Base-by-base conservation (phyloP, 345 rosid species). In the Turritis glabra region DNA sequence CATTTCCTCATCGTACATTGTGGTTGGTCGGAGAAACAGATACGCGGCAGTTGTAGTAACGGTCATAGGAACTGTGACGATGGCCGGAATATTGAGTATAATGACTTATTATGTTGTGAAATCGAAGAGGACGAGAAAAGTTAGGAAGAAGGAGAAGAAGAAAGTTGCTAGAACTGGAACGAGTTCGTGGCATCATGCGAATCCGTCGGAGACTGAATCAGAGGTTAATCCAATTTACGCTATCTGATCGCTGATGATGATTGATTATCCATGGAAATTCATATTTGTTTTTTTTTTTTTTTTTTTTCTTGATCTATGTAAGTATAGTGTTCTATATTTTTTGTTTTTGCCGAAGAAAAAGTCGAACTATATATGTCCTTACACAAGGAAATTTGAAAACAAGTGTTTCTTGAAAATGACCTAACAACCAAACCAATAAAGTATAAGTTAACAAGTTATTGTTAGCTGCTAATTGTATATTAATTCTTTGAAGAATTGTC, bases 41-140 rank as follows among this genome's bases (percentile, higher is more conserved):
- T 92, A 96, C 86, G 96, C 97, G 15, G 99, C 99, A 14, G 54
- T 90, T 79, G 76, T 92, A 62, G 83, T 92, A 8, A 90, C 97
- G 0, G 85, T 81, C 4, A 66, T 87, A n/a, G 99, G 97, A 19
- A 89, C 86, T 15, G 77, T 87, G 51, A 85, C 76, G 33, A 90
- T 95, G 93, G 72, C 88, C 0, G 90, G 90, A 58, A 84, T 89
- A 17, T 84, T 92, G 25, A 79, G 93, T 70, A 71, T 82, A 33
- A 92, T 95, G 97, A 90, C 97, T 15, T 92, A 83, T 47, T 87
- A 86, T n/a, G 93, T 92, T 7, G 80, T 92, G 77, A 87, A 86
- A 59, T 81, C 87, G 3, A 87, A 82, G 75, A 78, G 86, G 77
- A 77, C 79, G 7, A 76, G 95, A 43, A 80, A 64, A 59, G 79